Conservation (phyloP, 805 yeast species). For the Phaffomyces opuntiae region DNA sequence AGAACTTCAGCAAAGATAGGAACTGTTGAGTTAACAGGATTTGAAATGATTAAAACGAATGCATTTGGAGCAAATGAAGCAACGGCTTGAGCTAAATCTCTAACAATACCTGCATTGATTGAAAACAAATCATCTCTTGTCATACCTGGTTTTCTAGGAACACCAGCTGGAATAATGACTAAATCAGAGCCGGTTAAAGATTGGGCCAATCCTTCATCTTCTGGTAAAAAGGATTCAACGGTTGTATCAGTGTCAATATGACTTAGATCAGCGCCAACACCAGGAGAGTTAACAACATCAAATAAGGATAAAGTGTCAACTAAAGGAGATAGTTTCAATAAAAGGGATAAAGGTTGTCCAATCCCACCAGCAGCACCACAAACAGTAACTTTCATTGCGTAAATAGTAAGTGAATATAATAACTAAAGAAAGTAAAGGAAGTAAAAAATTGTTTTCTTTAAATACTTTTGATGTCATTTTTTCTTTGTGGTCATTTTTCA, state of each 20-base stretch:
- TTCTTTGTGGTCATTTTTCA: too few species aligned
- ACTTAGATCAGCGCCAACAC: constrained; percentile 75
- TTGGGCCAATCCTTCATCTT: constrained; percentile 53
- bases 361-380: constrained; percentile 86
- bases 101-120: constrained; percentile 76
- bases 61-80: constrained; percentile 66
- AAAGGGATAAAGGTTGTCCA: constrained; percentile 62
- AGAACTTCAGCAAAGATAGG: constrained; percentile 79
- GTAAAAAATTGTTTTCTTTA: too few species aligned
- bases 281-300: constrained; percentile 72
- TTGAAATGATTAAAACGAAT: constrained; percentile 59
- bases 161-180: constrained; percentile 86
- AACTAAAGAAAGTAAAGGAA: too few species aligned
- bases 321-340: constrained; percentile 64
- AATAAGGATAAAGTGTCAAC: constrained; percentile 64
- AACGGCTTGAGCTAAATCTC: constrained; percentile 65
- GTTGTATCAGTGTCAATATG: constrained; percentile 72
- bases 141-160: constrained; percentile 87
- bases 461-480: too few species aligned
- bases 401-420: too few species aligned
- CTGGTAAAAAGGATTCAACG: constrained; percentile 59
- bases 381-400: constrained; percentile 54
- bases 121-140: constrained; percentile 80
- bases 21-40: constrained; percentile 81
- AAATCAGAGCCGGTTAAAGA: constrained; percentile 80